Conservation (phyloP, 306 rosid species). For the Sicyos edulis region DNA sequence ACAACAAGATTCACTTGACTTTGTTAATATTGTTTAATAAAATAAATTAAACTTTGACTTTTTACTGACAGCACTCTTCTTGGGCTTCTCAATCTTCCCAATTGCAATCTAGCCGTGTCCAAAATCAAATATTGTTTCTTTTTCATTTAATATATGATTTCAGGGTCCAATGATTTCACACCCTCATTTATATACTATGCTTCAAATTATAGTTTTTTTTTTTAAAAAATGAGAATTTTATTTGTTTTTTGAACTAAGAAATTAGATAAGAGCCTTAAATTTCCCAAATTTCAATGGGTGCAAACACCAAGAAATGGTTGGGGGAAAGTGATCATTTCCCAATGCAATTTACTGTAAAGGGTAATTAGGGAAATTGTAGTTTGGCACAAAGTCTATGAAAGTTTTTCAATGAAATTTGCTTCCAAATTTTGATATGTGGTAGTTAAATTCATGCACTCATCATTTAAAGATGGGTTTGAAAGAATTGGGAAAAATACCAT, state of each 20-base stretch:
- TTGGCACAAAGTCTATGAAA: constrained; percentile 3
- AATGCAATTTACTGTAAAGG: neutral
- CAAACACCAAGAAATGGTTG: constrained; percentile 8
- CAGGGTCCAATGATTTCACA: neutral
- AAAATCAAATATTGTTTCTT: neutral
- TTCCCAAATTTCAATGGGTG: neutral
- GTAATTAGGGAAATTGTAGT: neutral
- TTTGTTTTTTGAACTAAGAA: neutral
- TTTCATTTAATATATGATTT: neutral
- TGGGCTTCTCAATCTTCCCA: neutral
- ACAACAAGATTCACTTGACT: neutral
- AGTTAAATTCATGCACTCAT: constrained; percentile 18
- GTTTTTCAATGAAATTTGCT: neutral
- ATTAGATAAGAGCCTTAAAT: neutral
- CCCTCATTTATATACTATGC: constrained; percentile 1
- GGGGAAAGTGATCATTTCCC: neutral
- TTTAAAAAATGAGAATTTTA: too few species aligned
- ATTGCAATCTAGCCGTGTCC: neutral
- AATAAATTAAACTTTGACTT: neutral
- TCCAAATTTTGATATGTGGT: constrained; percentile 8
- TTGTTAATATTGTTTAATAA: neutral
- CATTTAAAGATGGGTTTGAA: constrained; percentile 6
- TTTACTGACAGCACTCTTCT: neutral
- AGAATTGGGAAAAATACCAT: neutral
- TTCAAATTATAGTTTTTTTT: too few species aligned